Percentiles rank a stretch among this genome's conserved stretches.
These are phyloP conservation scores for Kuraishia capsulata DNA, from an alignment of 805 yeast genomes.

Conservation along the genomic window DNA sequence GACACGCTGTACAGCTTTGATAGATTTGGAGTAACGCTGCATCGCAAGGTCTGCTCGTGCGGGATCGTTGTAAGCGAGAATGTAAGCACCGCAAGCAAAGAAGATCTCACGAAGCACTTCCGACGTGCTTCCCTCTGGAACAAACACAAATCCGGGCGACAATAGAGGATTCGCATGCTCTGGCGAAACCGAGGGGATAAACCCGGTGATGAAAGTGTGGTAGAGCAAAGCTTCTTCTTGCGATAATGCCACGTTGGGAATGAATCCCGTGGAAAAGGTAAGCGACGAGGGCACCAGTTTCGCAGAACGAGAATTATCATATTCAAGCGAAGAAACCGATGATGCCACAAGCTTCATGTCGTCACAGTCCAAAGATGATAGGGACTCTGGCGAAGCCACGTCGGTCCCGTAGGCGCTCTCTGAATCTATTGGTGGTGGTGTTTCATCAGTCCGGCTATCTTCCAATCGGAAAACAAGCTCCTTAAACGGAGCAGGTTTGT, in stretches of 20 bases:
- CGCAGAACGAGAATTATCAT: no score
- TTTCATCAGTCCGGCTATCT: no score
- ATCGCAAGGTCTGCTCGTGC: slow-evolving; percentile 14
- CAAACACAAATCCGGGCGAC: slow-evolving; percentile 23
- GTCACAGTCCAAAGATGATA: background rate
- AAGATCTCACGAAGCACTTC: slow-evolving; percentile 23
- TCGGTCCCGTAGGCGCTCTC: no score
- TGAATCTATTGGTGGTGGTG: no score
- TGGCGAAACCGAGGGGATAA: slow-evolving; percentile 23
- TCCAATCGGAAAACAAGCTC: background rate
- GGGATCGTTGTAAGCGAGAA: slow-evolving; percentile 21
- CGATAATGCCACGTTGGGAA: slow-evolving; percentile 7
- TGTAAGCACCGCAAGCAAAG: slow-evolving; percentile 29
- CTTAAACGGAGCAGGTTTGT: background rate
- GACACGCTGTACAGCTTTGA: slow-evolving; percentile 12
- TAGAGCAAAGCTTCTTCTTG: slow-evolving; percentile 10
- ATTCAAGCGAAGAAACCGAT: background rate
- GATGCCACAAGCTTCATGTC: background rate
- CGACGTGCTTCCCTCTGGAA: slow-evolving; percentile 19
- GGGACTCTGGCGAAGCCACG: background rate
- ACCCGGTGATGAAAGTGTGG: slow-evolving; percentile 20
- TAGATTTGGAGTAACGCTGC: slow-evolving; percentile 16
- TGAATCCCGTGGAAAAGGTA: no score
- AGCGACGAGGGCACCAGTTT: no score
- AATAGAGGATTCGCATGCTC: slow-evolving; percentile 24